These are phyloP conservation scores for Breviolum minutum DNA, from an alignment of 73 alveolate species.

Conservation along the genomic window DNA sequence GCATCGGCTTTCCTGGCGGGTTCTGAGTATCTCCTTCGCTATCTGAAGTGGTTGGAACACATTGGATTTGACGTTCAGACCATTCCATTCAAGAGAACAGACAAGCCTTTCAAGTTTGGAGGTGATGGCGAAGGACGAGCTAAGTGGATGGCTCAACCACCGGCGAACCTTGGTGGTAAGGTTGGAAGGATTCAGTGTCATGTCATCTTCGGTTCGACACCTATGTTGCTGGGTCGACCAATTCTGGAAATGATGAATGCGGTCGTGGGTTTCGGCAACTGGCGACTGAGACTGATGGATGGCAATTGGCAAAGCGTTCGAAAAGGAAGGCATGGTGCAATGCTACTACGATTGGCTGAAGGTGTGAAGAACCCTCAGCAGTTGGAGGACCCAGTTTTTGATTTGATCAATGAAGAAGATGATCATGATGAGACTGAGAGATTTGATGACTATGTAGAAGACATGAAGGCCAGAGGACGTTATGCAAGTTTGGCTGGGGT, in stretches of 20 bases:
- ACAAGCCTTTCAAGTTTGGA: neutral
- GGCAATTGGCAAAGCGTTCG: neutral
- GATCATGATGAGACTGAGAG: neutral
- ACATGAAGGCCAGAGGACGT: neutral
- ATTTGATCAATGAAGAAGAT: neutral
- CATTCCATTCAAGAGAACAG: neutral
- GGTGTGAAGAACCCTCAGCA: neutral
- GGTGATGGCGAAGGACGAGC: neutral
- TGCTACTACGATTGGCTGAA: neutral
- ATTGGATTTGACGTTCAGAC: neutral
- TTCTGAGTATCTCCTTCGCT: neutral
- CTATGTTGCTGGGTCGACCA: neutral
- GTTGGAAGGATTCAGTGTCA: neutral
- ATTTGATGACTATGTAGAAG: neutral
- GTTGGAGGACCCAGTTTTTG: neutral
- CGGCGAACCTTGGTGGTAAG: neutral
- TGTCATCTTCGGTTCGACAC: neutral
- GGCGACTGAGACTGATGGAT: neutral
- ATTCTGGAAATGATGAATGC: conserved; percentile 4
- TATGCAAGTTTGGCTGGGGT: neutral
- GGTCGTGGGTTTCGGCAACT: neutral
- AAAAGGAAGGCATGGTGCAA: neutral
- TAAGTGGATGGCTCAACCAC: neutral
- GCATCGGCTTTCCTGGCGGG: neutral
- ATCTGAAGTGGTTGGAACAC: neutral